These are phyloP conservation scores for Puccinia coronata DNA, from an alignment of 1,284 basidiomycete genomes.

Conservation along the genomic window DNA sequence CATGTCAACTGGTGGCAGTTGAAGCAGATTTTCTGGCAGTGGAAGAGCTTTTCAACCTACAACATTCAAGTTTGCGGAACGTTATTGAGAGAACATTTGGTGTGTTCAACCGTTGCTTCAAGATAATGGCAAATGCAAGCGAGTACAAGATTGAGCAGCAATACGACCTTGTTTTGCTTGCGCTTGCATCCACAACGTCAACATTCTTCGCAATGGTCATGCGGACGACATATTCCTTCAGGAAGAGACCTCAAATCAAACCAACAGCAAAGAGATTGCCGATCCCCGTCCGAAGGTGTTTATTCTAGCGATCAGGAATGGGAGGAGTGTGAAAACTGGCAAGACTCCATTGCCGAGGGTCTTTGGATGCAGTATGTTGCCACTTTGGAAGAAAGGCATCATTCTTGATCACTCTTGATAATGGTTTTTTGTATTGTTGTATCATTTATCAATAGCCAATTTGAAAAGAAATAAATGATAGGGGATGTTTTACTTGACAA, in stretches of 20 bases:
- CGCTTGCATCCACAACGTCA: background rate
- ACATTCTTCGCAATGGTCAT: background rate
- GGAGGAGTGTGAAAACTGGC: too few species aligned
- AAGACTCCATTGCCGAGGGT: constrained; percentile 3
- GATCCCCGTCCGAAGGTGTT: too few species aligned
- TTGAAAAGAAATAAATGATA: too few species aligned
- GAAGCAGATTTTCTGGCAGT: background rate
- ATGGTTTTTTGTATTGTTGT: too few species aligned
- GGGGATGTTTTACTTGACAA: too few species aligned
- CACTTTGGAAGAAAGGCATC: background rate
- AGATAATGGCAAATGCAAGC: background rate
- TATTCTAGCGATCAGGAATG: background rate
- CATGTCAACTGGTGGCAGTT: background rate
- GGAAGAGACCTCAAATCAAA: background rate
- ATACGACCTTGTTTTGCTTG: constrained; percentile 14
- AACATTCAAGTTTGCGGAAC: background rate
- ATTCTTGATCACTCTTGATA: too few species aligned
- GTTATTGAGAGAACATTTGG: constrained; percentile 13
- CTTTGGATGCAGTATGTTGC: background rate
- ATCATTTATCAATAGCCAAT: too few species aligned
- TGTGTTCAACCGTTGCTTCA: constrained; percentile 1
- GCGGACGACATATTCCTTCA: background rate
- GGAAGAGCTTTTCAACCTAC: background rate
- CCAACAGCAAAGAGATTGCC: too few species aligned
- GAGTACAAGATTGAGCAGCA: background rate